Evolutionary conservation across 1,284 basidiomycete genomes (phyloP), one percentile per base, ranked within the genome.

Genomic region (Mycosarcoma mackinlayi): DNA sequence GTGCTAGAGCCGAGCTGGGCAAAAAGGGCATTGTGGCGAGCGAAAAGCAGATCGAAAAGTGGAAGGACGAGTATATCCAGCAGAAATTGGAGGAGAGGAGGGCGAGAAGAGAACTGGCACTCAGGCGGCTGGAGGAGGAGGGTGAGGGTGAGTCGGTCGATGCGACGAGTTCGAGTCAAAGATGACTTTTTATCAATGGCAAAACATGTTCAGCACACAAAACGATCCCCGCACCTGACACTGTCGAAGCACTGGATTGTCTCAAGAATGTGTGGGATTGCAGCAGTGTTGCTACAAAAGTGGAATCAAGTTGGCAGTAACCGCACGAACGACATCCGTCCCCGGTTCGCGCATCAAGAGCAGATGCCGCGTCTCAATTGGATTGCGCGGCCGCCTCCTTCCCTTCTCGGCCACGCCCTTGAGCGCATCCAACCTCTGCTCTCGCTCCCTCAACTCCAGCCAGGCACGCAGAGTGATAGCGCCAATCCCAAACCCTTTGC

Each of bases 21-120:
- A 65, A 57, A 21, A 60, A 61, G 47, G 77, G 77, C 1, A 78
- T 79, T 34, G 62, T 79, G 4, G 77, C 76, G 10, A 75, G 67
- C 38, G 77, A 79, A 27, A 60, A 54, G 30, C 73, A 79, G 45
- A 79, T 79, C 41, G 76, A 79, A 40, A 66, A 59, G 44, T 79
- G 77, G 77, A 78, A 75, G 54, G 68, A 78, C 19, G 60, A 71
- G 24, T 64, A 66, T 23, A 60, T 75, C 8, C 50, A 65, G 37
- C 52, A 56, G n/a, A 73, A 73, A 44, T 30, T 64, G 6, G 53
- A 73, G 24, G 70, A 73, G 38, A 52, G 70, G n/a, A 41, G 67
- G 18, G 8, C 40, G 28, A 41, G 61, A 18, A 68, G 59, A 38
- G 66, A 76, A 34, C 25, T 48, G 25, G 14, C 46, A 23, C 11